These are phyloP conservation scores for Avena insularis DNA, from an alignment of 176 grass and related monocot genomes.

Conservation along the genomic window DNA sequence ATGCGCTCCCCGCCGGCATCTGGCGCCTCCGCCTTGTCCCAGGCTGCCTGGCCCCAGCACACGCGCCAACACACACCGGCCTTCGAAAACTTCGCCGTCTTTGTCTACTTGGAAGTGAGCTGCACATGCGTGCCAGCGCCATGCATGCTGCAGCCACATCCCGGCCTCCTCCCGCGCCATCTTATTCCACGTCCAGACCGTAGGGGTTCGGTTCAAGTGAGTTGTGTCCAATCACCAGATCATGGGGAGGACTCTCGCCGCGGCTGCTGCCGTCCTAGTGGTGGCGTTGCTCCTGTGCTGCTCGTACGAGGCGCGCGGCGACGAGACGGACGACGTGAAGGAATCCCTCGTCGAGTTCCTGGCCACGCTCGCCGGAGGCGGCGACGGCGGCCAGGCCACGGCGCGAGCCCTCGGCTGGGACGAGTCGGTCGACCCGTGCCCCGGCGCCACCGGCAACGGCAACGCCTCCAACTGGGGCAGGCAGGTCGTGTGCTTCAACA, in stretches of 20 bases:
- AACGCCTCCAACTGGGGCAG: not conserved
- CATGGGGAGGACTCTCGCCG: not conserved
- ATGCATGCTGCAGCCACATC: constrained; percentile 30
- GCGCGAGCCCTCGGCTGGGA: constrained; percentile 28
- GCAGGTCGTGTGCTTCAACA: constrained; percentile 5
- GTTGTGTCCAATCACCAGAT: not conserved
- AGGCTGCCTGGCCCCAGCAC: not conserved
- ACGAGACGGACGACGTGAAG: not conserved
- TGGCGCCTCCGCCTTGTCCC: constrained; percentile 17
- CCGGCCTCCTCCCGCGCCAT: not conserved
- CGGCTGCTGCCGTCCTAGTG: not conserved
- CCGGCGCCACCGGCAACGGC: not conserved
- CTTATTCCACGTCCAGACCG: not conserved
- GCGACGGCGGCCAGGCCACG: not conserved
- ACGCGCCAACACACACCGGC: constrained; percentile 1
- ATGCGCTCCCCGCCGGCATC: constrained; percentile 33
- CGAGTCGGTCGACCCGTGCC: constrained; percentile 38
- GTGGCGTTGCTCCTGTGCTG: not conserved
- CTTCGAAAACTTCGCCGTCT: constrained; percentile 21
- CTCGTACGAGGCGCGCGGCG: not conserved
- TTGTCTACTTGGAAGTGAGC: constrained; percentile 2
- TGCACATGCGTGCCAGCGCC: not conserved
- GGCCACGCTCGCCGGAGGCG: constrained; percentile 30
- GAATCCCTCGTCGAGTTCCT: constrained; percentile 48
- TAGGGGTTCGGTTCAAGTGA: not conserved